Percentiles rank a stretch among this genome's conserved stretches.
These are phyloP conservation scores for Phlegmacium glaucopus DNA, from an alignment of 768 basidiomycete genomes.

Conservation along the genomic window DNA sequence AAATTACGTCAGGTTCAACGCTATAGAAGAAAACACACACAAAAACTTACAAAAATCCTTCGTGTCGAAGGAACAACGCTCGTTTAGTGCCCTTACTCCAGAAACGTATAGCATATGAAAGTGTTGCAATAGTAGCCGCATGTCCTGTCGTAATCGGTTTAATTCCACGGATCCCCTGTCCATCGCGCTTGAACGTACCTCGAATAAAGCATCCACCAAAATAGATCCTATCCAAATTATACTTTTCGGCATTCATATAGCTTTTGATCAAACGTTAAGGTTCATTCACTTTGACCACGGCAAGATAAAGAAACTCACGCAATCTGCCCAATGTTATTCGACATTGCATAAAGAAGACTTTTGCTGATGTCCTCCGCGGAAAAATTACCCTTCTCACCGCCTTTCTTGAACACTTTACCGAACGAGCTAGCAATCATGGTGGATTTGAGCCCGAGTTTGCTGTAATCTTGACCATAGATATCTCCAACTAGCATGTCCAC, in stretches of 20 bases:
- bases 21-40: conserved; percentile 6
- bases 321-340: conserved; percentile 99
- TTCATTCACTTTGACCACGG: neutral
- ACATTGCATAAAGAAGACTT: conserved; percentile 92
- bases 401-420: conserved; percentile 96
- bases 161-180: conserved; percentile 4
- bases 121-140: conserved; percentile 92
- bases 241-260: conserved; percentile 99
- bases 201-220: conserved; percentile 99
- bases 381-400: conserved; percentile 73
- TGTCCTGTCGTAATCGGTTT: conserved; percentile 58
- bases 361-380: conserved; percentile 91
- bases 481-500: conserved; percentile 99
- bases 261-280: conserved; percentile 34
- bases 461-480: conserved; percentile 98
- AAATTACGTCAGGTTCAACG: conserved; percentile 6
- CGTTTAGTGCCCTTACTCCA: conserved; percentile 98
- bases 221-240: conserved; percentile 93
- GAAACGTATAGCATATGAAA: conserved; percentile 98
- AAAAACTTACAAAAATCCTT: conserved; percentile 87
- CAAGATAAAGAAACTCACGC: conserved; percentile 63
- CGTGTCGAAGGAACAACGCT: conserved; percentile 94
- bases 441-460: conserved; percentile 92
- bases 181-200: conserved; percentile 46
- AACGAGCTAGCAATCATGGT: conserved; percentile 98